Conservation (phyloP, 1,284 basidiomycete genomes). For the Amylostereum areolatum region DNA sequence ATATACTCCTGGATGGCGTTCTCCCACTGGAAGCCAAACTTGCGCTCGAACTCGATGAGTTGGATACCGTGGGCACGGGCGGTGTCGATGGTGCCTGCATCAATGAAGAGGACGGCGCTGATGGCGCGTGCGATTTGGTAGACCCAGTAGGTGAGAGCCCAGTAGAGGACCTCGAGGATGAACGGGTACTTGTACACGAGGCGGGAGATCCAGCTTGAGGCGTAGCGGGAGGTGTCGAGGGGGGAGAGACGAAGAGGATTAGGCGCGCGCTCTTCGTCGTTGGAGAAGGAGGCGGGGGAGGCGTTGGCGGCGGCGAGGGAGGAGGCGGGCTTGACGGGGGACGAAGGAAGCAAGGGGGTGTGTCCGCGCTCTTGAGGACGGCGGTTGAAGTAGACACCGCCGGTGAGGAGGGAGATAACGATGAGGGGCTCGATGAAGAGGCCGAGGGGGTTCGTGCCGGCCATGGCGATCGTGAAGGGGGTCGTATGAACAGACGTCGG, state of each 20-base stretch:
- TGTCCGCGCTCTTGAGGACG: not conserved
- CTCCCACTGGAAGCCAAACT: constrained; percentile 23
- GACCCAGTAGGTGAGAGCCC: constrained; percentile 16
- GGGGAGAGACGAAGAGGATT: not conserved
- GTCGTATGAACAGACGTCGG: too few relatives aligned
- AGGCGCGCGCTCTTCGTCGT: too few relatives aligned
- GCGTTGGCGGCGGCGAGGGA: not conserved
- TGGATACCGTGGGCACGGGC: constrained; percentile 23
- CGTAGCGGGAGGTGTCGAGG: constrained; percentile 6
- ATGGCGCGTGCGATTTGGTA: constrained; percentile 27
- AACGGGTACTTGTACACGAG: constrained; percentile 7
- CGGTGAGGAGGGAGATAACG: constrained; percentile 9
- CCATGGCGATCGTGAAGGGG: too few relatives aligned
- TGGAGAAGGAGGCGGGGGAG: not conserved
- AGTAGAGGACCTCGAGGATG: constrained; percentile 10
- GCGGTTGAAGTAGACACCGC: constrained; percentile 9
- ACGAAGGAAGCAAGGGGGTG: not conserved
- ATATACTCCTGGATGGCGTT: constrained; percentile 22
- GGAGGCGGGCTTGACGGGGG: not conserved
- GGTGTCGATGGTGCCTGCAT: constrained; percentile 18
- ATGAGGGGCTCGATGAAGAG: constrained; percentile 8
- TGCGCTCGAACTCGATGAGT: constrained; percentile 21
- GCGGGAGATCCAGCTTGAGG: constrained; percentile 6
- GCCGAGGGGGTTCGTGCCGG: not conserved
- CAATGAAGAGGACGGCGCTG: constrained; percentile 26